Conservation (phyloP, 345 rosid genomes). For the Lepidium didymum region DNA sequence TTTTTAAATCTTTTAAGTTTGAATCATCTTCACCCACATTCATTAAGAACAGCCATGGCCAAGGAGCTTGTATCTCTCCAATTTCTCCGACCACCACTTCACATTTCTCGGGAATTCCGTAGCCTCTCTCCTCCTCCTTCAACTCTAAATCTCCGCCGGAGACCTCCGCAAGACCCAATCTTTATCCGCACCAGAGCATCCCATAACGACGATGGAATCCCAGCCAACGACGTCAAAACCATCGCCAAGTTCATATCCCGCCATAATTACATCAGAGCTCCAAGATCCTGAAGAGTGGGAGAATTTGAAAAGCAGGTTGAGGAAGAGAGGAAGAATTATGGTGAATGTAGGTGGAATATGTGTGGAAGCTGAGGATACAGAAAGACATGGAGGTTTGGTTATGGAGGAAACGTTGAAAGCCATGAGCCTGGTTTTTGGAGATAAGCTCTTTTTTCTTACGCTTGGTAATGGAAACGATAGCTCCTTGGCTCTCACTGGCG, state of each 20-base stretch:
- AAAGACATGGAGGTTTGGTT: conserved; percentile 55
- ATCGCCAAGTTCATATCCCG: conserved; percentile 73
- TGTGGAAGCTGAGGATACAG: conserved; percentile 44
- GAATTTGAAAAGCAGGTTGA: conserved; percentile 46
- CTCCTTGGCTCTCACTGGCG: conserved; percentile 59
- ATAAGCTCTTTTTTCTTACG: conserved; percentile 40
- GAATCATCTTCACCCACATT: not conserved
- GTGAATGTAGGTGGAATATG: conserved; percentile 53
- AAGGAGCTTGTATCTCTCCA: conserved; percentile 18
- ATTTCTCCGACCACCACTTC: conserved; percentile 6
- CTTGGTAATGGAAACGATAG: conserved; percentile 67
- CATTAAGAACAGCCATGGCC: conserved; percentile 3
- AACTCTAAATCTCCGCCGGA: conserved; percentile 7
- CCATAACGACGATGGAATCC: conserved; percentile 49
- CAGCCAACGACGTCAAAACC: conserved; percentile 53
- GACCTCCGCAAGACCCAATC: conserved; percentile 22
- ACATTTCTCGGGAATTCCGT: not conserved
- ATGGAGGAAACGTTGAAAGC: conserved; percentile 71
- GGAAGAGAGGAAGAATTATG: conserved; percentile 57
- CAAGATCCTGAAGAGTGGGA: conserved; percentile 71
- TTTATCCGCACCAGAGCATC: conserved; percentile 14
- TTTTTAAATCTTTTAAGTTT: not conserved
- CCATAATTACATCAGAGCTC: conserved; percentile 82
- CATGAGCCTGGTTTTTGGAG: conserved; percentile 52
- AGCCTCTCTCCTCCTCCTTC: not conserved